Conservation (phyloP, 805 yeast species). For the Nadsonia fulvescens region DNA sequence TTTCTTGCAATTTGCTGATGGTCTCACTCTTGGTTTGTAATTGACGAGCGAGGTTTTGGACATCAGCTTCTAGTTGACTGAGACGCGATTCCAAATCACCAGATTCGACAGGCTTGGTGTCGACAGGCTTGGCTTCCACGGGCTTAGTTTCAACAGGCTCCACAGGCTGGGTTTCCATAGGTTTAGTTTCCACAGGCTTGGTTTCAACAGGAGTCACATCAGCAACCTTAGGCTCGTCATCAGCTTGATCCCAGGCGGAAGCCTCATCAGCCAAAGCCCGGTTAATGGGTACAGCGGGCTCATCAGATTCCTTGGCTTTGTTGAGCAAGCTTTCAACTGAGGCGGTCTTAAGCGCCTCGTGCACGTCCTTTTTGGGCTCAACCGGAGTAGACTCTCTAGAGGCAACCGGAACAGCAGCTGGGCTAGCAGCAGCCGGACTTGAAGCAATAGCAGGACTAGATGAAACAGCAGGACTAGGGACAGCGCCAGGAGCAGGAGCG, state of each 20-base stretch:
- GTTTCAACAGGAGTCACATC: slow-evolving; percentile 1
- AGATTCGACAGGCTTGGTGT: slow-evolving; percentile 2
- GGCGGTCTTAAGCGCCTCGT: slow-evolving; percentile 7
- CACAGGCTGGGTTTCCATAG: slow-evolving; percentile 3
- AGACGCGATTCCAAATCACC: slow-evolving; percentile 4
- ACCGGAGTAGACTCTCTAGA: slow-evolving; percentile 1
- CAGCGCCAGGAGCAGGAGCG: slow-evolving; percentile 14
- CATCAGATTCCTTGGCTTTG: slow-evolving; percentile 6
- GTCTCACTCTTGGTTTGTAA: slow-evolving; percentile 5
- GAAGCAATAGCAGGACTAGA: slow-evolving; percentile 9
- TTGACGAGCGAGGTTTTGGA: slow-evolving; percentile 4
- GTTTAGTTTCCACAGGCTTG: slow-evolving; percentile 2
- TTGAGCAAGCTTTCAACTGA: slow-evolving; percentile 2
- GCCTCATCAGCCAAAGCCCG: slow-evolving; percentile 7
- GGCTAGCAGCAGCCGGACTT: slow-evolving; percentile 3
- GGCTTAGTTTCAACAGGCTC: slow-evolving; percentile 3
- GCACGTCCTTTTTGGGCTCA: slow-evolving; percentile 3
- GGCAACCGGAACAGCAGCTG: slow-evolving; percentile 5
- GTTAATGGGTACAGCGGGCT: slow-evolving; percentile 4
- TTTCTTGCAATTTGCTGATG: too few species aligned
- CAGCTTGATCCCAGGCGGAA: slow-evolving; percentile 6
- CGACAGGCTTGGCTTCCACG: slow-evolving; percentile 1
- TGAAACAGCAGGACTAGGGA: slow-evolving; percentile 14
- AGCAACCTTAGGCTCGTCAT: slow-evolving; percentile 3
- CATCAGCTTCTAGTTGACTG: slow-evolving; percentile 3